phyloP scores from a whole-genome alignment of 352 stramenopile genomes.

The Phytophthora citricola region DNA sequence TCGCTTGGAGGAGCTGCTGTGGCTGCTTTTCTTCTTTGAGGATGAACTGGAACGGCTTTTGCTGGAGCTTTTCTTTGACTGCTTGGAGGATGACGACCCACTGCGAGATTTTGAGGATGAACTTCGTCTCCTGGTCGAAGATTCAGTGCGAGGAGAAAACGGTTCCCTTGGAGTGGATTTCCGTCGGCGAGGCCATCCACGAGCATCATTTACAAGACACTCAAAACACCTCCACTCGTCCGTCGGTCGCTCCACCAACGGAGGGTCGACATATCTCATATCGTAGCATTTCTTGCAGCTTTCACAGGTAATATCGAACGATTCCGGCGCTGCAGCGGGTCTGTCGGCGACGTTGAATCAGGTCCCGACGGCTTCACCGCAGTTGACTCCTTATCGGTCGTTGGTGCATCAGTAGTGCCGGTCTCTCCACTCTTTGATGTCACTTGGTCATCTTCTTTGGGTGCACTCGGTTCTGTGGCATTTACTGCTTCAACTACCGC shows the following conservation, averaged over 20 bases:
- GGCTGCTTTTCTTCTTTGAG: constrained; percentile 54
- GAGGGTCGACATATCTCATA: constrained; percentile 85
- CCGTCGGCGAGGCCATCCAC: constrained; percentile 75
- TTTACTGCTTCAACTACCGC: constrained; percentile 4
- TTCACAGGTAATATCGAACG: constrained; percentile 83
- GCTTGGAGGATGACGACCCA: constrained; percentile 53
- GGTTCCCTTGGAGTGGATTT: constrained; percentile 41
- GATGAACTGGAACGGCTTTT: constrained; percentile 52
- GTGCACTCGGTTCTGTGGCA: constrained; percentile 1
- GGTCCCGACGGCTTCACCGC: constrained; percentile 6
- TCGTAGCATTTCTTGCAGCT: constrained; percentile 85
- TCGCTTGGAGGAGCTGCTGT: constrained; percentile 52
- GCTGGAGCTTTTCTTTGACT: constrained; percentile 42
- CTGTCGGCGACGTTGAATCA: constrained; percentile 28
- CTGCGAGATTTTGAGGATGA: constrained; percentile 54
- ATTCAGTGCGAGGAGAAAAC: constrained; percentile 33
- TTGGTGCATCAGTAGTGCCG: constrained; percentile 3
- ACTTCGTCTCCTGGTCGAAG: constrained; percentile 41
- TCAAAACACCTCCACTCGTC: constrained; percentile 90
- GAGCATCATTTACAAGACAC: constrained; percentile 87
- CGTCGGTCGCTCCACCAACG: constrained; percentile 69
- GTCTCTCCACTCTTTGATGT: background rate
- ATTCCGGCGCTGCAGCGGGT: constrained; percentile 44
- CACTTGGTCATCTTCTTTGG: constrained; percentile 4
- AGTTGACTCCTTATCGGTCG: constrained; percentile 7